Percentiles rank a stretch among this genome's conserved stretches.
Conservation (phyloP, 2,329 filamentous ascomycete genomes). For the Fulvia fulva region DNA sequence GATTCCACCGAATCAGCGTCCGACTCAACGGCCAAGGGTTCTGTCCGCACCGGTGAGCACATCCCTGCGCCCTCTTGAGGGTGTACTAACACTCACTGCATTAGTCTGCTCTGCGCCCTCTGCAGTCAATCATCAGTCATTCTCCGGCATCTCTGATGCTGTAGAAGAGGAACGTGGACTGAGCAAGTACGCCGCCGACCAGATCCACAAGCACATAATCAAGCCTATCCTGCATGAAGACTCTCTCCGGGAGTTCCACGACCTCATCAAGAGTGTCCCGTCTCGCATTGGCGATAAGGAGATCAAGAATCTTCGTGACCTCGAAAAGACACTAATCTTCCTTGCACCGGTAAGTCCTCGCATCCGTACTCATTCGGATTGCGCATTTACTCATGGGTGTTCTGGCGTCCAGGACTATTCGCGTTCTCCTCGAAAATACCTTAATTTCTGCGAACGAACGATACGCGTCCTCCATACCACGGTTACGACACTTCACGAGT, state of each 20-base stretch:
- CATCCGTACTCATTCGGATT: conserved; percentile 47
- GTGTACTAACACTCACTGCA: conserved; percentile 8
- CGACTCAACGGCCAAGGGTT: conserved; percentile 24
- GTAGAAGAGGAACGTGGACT: conserved; percentile 51
- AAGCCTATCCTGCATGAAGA: conserved; percentile 71
- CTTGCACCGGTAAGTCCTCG: conserved; percentile 81
- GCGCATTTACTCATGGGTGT: conserved; percentile 65
- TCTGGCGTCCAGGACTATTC: conserved; percentile 67
- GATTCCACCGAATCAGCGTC: conserved; percentile 22
- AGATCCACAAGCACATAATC: conserved; percentile 76
- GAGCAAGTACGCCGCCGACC: conserved; percentile 65
- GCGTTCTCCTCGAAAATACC: conserved; percentile 67
- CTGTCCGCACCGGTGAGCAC: conserved; percentile 25
- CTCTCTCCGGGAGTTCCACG: conserved; percentile 70
- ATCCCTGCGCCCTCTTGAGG: conserved; percentile 2
- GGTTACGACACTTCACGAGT: conserved; percentile 78
- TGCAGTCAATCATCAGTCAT: conserved; percentile 42
- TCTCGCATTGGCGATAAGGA: conserved; percentile 76
- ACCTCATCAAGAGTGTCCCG: conserved; percentile 73
- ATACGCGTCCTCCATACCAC: conserved; percentile 87
- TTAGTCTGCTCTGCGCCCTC: conserved; percentile 17
- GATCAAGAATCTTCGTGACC: conserved; percentile 84
- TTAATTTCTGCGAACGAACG: conserved; percentile 84
- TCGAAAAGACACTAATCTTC: conserved; percentile 90
- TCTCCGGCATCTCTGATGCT: conserved; percentile 36